Base-by-base conservation (phyloP, 1,284 basidiomycete genomes). In the Leccinum solheimii region DNA sequence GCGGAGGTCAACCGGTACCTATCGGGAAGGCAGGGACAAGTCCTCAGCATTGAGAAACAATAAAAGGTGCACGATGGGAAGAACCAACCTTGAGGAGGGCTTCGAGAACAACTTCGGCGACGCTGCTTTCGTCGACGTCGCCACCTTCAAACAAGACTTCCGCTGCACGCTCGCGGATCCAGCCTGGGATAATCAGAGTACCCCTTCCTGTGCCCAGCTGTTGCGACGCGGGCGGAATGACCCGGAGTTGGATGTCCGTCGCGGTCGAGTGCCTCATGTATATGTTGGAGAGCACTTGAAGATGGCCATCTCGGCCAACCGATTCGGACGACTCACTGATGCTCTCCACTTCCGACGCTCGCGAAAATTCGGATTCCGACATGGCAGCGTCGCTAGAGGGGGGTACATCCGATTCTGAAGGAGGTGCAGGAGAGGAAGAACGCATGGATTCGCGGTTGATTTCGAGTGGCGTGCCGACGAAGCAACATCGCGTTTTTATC, bases 81-180 rank as follows among this genome's bases (percentile, higher is more conserved):
- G 67, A 13, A 23, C 49, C 16, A 60, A 92, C 94, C 83, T 91
- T 93, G 48, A 94, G 78, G 11, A 97, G 75, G 0, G 87, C 81
- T 61, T 91, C 86, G 1, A 97, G 78, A 3, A 98, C 81, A 26
- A 91, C 82, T 68, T 95, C 93, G 0, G 91, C 87, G 2, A 97
- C 78, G 59, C 90, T 93, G 64, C 82, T 83, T 75, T 92, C 91
- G 68, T 94, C 95, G 27, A 91, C 86, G 65, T 95, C 92, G n/a
- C 91, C 91, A 43, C 88, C 87, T 70, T 94, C 93, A 66, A 98
- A 98, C 1, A 98, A 79, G 4, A 96, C 83, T 72, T 99, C 97
- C 3, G 93, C 88, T 0, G 92, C 92, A 8, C 95, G 83, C 72
- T 98, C 95, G 40, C 97, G 80, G 26, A 98, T 82, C 97, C 97